A percentile compares a stretch with the other conserved stretches of the same genome.
Conservation (phyloP, 495 filamentous ascomycete genomes). For the Penicillium argentinense region DNA sequence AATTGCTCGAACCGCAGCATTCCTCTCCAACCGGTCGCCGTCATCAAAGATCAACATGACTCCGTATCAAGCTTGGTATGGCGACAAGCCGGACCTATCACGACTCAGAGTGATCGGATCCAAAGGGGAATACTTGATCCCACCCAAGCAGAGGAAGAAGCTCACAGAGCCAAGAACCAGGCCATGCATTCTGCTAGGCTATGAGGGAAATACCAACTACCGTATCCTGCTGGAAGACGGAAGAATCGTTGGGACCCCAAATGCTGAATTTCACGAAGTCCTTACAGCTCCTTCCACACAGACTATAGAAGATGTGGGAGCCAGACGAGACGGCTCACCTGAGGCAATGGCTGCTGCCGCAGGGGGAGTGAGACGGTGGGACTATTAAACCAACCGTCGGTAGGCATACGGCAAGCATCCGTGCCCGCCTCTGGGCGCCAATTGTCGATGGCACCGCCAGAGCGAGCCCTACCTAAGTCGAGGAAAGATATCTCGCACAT, state of each 20-base stretch:
- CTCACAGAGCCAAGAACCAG: slow-evolving; percentile 19
- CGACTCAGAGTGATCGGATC: slow-evolving; percentile 22
- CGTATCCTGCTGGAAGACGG: slow-evolving; percentile 23
- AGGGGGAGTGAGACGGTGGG: slow-evolving; percentile 20
- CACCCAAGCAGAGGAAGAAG: slow-evolving; percentile 24
- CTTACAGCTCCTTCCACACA: slow-evolving; percentile 21
- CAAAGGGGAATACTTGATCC: slow-evolving; percentile 17
- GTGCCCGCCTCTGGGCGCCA: slow-evolving; percentile 11
- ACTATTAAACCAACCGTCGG: slow-evolving; percentile 9
- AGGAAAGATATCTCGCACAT: slow-evolving; percentile 4
- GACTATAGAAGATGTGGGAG: slow-evolving; percentile 19
- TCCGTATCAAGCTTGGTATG: slow-evolving; percentile 27
- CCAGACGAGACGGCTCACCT: slow-evolving; percentile 10
- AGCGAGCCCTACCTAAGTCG: slow-evolving; percentile 1
- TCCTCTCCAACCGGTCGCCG: slow-evolving; percentile 21
- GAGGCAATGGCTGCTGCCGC: slow-evolving; percentile 17
- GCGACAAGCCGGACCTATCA: slow-evolving; percentile 25
- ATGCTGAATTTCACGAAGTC: slow-evolving; percentile 20
- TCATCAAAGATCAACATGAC: slow-evolving; percentile 21
- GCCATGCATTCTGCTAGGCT: slow-evolving; percentile 21
- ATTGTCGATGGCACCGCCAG: slow-evolving; percentile 9
- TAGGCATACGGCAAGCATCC: slow-evolving; percentile 11
- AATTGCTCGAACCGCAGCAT: slow-evolving; percentile 19
- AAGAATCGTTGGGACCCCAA: slow-evolving; percentile 20
- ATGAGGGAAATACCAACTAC: slow-evolving; percentile 26